A percentile compares a stretch with the other conserved stretches of the same genome.
These are phyloP conservation scores for Solanum chmielewskii DNA, from an alignment of 257 asterid species.

Conservation along the genomic window DNA sequence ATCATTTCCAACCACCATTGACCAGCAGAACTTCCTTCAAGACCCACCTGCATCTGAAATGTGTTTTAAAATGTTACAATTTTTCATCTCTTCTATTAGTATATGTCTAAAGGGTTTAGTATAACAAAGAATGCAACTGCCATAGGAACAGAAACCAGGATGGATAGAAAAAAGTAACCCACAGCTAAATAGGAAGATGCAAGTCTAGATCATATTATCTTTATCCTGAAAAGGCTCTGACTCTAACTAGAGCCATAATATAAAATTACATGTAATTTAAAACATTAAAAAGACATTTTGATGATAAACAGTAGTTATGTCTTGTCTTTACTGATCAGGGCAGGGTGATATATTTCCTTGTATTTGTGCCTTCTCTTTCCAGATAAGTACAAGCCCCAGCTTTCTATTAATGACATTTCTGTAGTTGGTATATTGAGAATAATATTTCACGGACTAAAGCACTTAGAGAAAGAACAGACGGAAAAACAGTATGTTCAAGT, in stretches of 20 bases:
- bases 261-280: neutral
- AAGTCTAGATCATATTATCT: neutral
- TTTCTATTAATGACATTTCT: neutral
- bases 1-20: conserved; percentile 98
- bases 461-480: neutral
- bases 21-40: conserved; percentile 95
- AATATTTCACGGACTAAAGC: neutral
- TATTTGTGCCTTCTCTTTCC: neutral
- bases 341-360: neutral
- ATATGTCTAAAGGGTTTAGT: neutral
- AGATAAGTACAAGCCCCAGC: neutral
- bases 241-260: neutral
- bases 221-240: neutral
- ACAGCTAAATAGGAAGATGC: neutral
- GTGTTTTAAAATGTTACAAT: neutral
- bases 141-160: neutral
- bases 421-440: neutral
- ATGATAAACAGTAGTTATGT: neutral
- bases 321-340: neutral
- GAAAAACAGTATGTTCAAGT: neutral
- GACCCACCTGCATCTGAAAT: conserved; percentile 69
- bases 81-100: neutral
- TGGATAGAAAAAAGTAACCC: neutral
- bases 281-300: neutral
- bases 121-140: neutral